These are phyloP conservation scores for Saccharomycopsis schoenii DNA, from an alignment of 805 yeast species.

Conservation along the genomic window DNA sequence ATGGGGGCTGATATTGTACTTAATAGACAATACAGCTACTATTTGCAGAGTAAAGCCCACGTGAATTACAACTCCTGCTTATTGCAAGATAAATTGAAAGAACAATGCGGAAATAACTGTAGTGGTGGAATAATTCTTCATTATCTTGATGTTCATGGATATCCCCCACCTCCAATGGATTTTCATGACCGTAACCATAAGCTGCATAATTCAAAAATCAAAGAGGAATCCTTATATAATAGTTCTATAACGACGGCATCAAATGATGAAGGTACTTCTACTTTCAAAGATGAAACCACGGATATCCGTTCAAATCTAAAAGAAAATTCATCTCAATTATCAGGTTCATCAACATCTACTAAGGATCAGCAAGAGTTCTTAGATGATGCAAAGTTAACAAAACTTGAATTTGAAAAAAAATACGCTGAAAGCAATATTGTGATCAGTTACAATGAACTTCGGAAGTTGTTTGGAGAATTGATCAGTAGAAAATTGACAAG, in stretches of 20 bases:
- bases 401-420: neutral
- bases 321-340: neutral
- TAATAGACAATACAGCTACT: conserved; percentile 3
- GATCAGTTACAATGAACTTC: conserved; percentile 11
- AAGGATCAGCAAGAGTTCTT: neutral
- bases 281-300: neutral
- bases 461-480: conserved; percentile 10
- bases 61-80: conserved; percentile 9
- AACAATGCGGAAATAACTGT: neutral
- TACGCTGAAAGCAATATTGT: neutral
- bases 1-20: neutral
- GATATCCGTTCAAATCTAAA: neutral
- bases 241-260: neutral
- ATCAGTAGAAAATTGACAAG: conserved; percentile 10
- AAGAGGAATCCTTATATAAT: neutral
- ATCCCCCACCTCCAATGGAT: neutral
- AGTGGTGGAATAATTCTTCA: conserved; percentile 8
- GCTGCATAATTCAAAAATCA: neutral
- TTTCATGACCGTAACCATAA: neutral
- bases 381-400: neutral
- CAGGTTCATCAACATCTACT: neutral
- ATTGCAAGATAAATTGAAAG: neutral
- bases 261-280: neutral
- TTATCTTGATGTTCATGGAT: conserved; percentile 10
- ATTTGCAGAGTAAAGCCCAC: conserved; percentile 8